Evolutionary conservation across 495 filamentous ascomycete species (phyloP).

Genomic region (Penicillium egyptiacum): DNA sequence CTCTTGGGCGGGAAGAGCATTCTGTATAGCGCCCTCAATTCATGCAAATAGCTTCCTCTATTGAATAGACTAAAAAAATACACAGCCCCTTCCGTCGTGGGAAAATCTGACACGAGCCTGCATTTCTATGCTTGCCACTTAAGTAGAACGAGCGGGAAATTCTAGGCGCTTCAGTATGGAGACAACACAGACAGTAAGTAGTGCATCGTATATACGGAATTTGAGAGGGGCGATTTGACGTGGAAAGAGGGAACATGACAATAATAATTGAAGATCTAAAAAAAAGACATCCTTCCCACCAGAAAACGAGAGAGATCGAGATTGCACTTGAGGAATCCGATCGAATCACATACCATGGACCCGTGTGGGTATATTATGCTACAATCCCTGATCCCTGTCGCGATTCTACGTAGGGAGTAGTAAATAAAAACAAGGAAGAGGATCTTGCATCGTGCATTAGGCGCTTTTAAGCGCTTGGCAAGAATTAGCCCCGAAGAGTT

Average conservation of each 20-base stretch:
- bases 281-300: background rate
- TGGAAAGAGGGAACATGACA: background rate
- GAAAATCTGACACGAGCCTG: conserved; percentile 16
- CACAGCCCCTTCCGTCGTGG: conserved; percentile 10
- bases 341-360: conserved; percentile 12
- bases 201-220: conserved; percentile 4
- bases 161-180: background rate
- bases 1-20: background rate
- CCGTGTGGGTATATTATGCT: background rate
- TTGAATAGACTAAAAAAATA: background rate
- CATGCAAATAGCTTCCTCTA: background rate
- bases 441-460: conserved; percentile 27
- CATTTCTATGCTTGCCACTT: conserved; percentile 13
- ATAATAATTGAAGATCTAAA: background rate
- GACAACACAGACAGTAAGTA: conserved; percentile 17
- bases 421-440: background rate
- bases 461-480: conserved; percentile 21
- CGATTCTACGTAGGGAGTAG: background rate
- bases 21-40: background rate
- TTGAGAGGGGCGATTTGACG: background rate
- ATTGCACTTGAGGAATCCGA: conserved; percentile 16
- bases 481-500: background rate
- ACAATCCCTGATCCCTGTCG: background rate
- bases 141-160: background rate
- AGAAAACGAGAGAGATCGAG: conserved; percentile 13